Evolutionary conservation across 2,329 filamentous ascomycete genomes (phyloP), one percentile per base, ranked within the genome.

Genomic region (Verticillium longisporum): DNA sequence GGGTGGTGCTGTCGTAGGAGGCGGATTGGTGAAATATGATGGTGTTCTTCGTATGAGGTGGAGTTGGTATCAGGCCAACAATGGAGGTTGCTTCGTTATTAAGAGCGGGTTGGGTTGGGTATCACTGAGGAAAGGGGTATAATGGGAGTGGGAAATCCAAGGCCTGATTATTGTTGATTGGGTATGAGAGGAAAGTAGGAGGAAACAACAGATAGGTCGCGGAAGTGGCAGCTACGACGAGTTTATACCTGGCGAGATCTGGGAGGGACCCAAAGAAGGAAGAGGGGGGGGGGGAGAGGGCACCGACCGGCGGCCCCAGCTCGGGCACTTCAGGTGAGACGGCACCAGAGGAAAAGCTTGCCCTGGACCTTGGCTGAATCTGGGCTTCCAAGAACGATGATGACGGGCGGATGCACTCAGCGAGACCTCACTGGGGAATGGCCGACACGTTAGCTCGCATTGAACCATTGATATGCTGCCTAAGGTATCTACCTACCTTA

Each of bases 71-170:
- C 41, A 50, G 18, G 41, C 41, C 41, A 50, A n/a, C 15, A n/a
- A 18, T n/a, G 41, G 18, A 50, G 18, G 10, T 26, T 50, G 41
- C n/a, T 50, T 50, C 41, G 41, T 50, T 50, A 50, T 50, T 50
- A 50, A 26, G 34, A 3, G 34, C 11, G 34, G 34, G 18, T n/a
- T 21, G n/a, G 41, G 18, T 50, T 50, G 41, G 56, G 56, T 58
- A 58, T 58, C 56, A 58, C 56, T 58, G 56, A 21, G 55, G 34
- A 41, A 50, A 26, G 18, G 56, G 56, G 56, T 58, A 58, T 58
- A 56, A 58, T 58, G n/a, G 15, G 31, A 21, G 55, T 56, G 32
- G 33, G n/a, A 56, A 50, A 26, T 58, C 41, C 56, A 50, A 33
- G 36, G 56, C 56, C 56, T 38, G 41, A 58, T 31, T 45, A 36